Evolutionary conservation across 2,329 filamentous ascomycete genomes (phyloP).

Genomic region (Meredithiella fracta): DNA sequence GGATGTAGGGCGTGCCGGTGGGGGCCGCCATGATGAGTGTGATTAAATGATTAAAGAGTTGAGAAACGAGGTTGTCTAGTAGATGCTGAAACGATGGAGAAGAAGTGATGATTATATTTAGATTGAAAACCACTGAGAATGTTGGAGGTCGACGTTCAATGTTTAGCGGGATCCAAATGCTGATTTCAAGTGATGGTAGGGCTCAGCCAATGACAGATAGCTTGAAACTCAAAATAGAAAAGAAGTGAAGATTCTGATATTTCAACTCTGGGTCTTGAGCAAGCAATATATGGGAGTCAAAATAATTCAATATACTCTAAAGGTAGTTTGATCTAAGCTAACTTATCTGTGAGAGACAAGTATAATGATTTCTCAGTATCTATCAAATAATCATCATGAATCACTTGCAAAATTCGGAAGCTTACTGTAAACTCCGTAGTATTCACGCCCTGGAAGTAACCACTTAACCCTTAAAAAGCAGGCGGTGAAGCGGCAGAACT

Average conservation of each 20-base stretch:
- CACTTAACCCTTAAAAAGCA: not conserved
- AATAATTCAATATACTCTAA: no score
- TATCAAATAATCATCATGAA: no score
- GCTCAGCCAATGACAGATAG: not conserved
- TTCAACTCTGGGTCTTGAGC: no score
- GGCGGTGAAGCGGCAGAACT: not conserved
- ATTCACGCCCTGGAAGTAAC: no score
- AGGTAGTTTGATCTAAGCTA: no score
- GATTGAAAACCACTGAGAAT: not conserved
- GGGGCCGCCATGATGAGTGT: slow-evolving; percentile 15
- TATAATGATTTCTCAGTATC: no score
- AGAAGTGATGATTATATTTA: not conserved
- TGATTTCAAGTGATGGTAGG: not conserved
- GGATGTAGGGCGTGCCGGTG: slow-evolving; percentile 40
- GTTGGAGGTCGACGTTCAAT: not conserved
- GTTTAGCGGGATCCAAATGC: not conserved
- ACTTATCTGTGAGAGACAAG: no score
- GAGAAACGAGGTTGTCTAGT: not conserved
- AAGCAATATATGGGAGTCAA: no score
- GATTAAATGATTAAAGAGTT: not conserved
- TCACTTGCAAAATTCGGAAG: no score
- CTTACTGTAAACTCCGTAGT: no score
- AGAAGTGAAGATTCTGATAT: not conserved
- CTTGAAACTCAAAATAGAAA: not conserved
- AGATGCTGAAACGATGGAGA: not conserved